Evolutionary conservation across 306 rosid genomes (phyloP).

Genomic region (Luffa aegyptiaca): DNA sequence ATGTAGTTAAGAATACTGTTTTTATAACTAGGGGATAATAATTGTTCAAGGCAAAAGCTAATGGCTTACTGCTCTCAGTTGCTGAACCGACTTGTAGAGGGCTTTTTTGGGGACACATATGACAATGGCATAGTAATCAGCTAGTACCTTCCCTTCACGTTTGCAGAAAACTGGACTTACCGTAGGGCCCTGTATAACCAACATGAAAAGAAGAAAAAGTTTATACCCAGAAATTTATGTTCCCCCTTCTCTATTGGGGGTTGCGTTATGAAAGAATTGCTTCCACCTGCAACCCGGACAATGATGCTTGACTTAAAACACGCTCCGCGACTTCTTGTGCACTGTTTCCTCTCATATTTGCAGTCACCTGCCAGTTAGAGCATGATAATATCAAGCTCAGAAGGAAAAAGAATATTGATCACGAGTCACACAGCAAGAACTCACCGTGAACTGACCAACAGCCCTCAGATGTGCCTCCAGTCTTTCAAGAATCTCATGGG

Average conservation of each 20-base stretch:
- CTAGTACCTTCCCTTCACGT: slow-evolving; percentile 43
- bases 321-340: slow-evolving; percentile 86
- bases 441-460: slow-evolving; percentile 70
- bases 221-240: neutral
- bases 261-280: neutral
- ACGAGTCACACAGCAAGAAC: slow-evolving; percentile 2
- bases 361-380: slow-evolving; percentile 51
- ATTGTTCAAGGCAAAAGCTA: neutral
- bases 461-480: slow-evolving; percentile 88
- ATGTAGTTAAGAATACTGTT: neutral
- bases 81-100: slow-evolving; percentile 76
- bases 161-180: slow-evolving; percentile 77
- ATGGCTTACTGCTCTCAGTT: slow-evolving; percentile 73
- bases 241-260: neutral
- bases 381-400: neutral
- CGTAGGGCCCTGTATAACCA: slow-evolving; percentile 72
- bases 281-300: slow-evolving; percentile 83
- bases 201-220: neutral
- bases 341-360: slow-evolving; percentile 94
- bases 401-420: neutral
- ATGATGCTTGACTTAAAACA: slow-evolving; percentile 68
- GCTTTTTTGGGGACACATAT: slow-evolving; percentile 79
- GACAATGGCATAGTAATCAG: slow-evolving; percentile 80
- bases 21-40: neutral
- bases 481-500: slow-evolving; percentile 93